A percentile compares a stretch with the other conserved stretches of the same genome.
Evolutionary conservation across 1,139 yeast genomes (phyloP).

Genomic region (Debaryomyces fabryi): DNA sequence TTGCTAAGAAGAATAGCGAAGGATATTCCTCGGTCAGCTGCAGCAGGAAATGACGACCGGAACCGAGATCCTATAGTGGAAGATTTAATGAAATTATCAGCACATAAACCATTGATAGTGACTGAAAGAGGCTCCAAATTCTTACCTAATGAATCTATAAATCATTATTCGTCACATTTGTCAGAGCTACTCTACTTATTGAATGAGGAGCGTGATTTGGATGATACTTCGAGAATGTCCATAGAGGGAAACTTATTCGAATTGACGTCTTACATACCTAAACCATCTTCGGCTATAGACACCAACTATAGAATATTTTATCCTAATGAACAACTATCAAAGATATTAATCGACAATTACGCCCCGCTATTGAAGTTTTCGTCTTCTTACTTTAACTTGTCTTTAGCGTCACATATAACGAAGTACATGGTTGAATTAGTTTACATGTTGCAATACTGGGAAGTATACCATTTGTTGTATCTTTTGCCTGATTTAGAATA

Average conservation of each 20-base stretch:
- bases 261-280: slow-evolving; percentile 33
- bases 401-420: slow-evolving; percentile 42
- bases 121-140: slow-evolving; percentile 12
- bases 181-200: slow-evolving; percentile 33
- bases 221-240: slow-evolving; percentile 33
- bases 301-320: slow-evolving; percentile 19
- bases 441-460: slow-evolving; percentile 49
- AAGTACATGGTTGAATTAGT: slow-evolving; percentile 42
- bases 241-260: slow-evolving; percentile 32
- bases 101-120: slow-evolving; percentile 25
- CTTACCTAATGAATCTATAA: slow-evolving; percentile 18
- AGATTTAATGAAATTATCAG: slow-evolving; percentile 36
- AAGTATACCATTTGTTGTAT: slow-evolving; percentile 43
- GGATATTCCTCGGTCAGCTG: slow-evolving; percentile 17
- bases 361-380: slow-evolving; percentile 31
- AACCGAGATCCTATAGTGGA: slow-evolving; percentile 29
- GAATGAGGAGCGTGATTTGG: slow-evolving; percentile 30
- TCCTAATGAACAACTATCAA: slow-evolving; percentile 43
- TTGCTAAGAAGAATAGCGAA: slow-evolving; percentile 16
- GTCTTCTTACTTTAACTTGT: slow-evolving; percentile 39
- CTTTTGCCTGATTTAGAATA: slow-evolving; percentile 37
- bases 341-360: slow-evolving; percentile 44
- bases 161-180: slow-evolving; percentile 30
- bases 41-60: slow-evolving; percentile 9
- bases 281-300: slow-evolving; percentile 9